Base-by-base conservation (phyloP, 1,284 basidiomycete genomes). In the Cryptococcus depauperatus region DNA sequence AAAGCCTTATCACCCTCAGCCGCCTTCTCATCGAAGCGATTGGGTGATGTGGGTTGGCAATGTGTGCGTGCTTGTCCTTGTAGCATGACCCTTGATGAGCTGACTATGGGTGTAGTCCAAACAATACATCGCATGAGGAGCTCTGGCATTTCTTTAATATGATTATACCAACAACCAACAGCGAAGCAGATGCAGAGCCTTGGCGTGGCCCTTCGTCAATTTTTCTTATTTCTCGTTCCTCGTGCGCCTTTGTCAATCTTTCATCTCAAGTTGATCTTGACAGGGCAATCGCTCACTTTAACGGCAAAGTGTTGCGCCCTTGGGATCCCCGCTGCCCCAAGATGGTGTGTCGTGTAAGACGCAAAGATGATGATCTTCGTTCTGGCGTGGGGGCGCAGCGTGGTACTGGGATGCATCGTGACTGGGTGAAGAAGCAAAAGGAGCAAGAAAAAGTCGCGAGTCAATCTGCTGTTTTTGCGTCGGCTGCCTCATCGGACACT, bases 181-280 rank as follows among this genome's bases (percentile, higher is more conserved):
- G 45, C 8, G 43, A 48, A 4, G 19, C 46, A 5, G 48, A 46
- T 14, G 40, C 50, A 5, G 56, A 60, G 33, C 55, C 61, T 1
- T 69, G 68, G 52, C 68, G 73, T 23, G 87, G 87, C 5, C 81
- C 96, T 3, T 69, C 84, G 3, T 91, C 86, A 19, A 83, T 98
- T 54, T 95, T 93, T 72, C 79, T 92, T 46, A 97, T 98, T 57
- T 79, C 84, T 16, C 80, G 90, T 19, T 92, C 89, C 3, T 90
- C 83, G 58, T 96, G 92, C 66, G 88, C 87, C 3, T 96, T 97
- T 62, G 79, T 95, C 66, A 96, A 96, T 65, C 91, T 85, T 59
- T 77, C 79, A 39, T 79, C 76, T 0, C 78, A 82, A 55, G 70
- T 62, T 2, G 75, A 83, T 50, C 74, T 96, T 25, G 72, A 78